Percentiles rank a stretch among this genome's conserved stretches.
Evolutionary conservation across 495 filamentous ascomycete genomes (phyloP).

Genomic region (Hyphodiscus hymeniophilus): DNA sequence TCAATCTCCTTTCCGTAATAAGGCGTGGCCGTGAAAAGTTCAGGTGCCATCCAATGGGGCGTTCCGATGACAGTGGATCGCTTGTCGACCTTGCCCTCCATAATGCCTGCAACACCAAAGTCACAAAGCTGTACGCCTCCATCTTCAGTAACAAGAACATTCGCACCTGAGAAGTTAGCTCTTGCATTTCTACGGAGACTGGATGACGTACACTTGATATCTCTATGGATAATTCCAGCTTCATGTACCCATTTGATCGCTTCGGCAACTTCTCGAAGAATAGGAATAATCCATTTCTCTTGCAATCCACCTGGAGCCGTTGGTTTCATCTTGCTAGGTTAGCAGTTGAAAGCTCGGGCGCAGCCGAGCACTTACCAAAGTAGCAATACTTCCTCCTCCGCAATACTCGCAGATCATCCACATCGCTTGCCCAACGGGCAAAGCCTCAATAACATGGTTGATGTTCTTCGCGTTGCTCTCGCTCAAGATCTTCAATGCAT

Average conservation of each 20-base stretch:
- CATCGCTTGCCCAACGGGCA: constrained; percentile 77
- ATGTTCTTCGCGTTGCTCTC: constrained; percentile 83
- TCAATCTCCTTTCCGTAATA: constrained; percentile 69
- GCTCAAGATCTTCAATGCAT: constrained; percentile 72
- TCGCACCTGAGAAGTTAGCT: constrained; percentile 51
- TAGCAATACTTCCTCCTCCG: constrained; percentile 89
- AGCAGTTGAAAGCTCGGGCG: too few relatives aligned
- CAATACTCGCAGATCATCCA: constrained; percentile 97
- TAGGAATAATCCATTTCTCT: constrained; percentile 85
- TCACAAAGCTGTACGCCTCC: constrained; percentile 88
- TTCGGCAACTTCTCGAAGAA: constrained; percentile 78
- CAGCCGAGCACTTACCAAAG: constrained; percentile 48
- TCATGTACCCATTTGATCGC: constrained; percentile 83
- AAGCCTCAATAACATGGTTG: constrained; percentile 80
- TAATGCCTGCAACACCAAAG: constrained; percentile 85
- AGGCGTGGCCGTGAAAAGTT: constrained; percentile 54
- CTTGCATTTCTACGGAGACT: background rate
- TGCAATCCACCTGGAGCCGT: constrained; percentile 65
- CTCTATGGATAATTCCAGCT: constrained; percentile 88
- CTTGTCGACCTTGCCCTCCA: constrained; percentile 79
- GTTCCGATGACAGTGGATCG: constrained; percentile 90
- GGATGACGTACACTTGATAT: constrained; percentile 68
- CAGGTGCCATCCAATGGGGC: constrained; percentile 94
- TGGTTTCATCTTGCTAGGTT: constrained; percentile 33
- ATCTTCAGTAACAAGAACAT: constrained; percentile 82